Conservation (phyloP, 441 rosid genomes). For the Erodium chrysanthum region DNA sequence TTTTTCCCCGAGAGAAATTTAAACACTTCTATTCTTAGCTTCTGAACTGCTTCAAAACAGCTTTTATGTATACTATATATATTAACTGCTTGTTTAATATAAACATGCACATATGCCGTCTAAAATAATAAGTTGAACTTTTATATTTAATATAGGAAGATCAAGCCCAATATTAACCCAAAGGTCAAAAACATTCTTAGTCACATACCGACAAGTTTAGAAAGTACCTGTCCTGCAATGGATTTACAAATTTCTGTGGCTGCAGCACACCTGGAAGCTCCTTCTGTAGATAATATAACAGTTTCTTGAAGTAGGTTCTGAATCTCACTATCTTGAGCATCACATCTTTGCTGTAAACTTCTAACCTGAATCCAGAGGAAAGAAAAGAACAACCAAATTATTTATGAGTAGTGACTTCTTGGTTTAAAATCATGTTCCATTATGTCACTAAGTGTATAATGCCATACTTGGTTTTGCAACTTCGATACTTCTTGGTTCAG, state of each 20-base stretch:
- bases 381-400: neutral
- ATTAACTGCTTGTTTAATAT: too few relatives aligned
- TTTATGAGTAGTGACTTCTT: neutral
- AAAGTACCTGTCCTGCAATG: slow-evolving; percentile 74
- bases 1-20: too few relatives aligned
- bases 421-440: neutral
- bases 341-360: slow-evolving; percentile 49
- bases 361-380: slow-evolving; percentile 35
- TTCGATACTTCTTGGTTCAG: slow-evolving; percentile 67
- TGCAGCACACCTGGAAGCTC: slow-evolving; percentile 77
- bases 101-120: too few relatives aligned
- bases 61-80: too few relatives aligned
- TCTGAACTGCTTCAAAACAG: too few relatives aligned
- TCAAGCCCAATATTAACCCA: too few relatives aligned
- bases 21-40: too few relatives aligned
- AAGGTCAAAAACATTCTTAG: slow-evolving; percentile 17
- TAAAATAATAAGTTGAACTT: too few relatives aligned
- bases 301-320: slow-evolving; percentile 86
- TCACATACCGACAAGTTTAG: neutral
- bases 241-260: slow-evolving; percentile 95
- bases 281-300: slow-evolving; percentile 66
- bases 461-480: slow-evolving; percentile 68
- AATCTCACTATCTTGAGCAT: slow-evolving; percentile 69
- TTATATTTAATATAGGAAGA: too few relatives aligned
- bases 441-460: too few relatives aligned